A percentile compares a stretch with the other conserved stretches of the same genome.
Evolutionary conservation across 768 basidiomycete genomes (phyloP).

Genomic region (Tricholoma sp.): DNA sequence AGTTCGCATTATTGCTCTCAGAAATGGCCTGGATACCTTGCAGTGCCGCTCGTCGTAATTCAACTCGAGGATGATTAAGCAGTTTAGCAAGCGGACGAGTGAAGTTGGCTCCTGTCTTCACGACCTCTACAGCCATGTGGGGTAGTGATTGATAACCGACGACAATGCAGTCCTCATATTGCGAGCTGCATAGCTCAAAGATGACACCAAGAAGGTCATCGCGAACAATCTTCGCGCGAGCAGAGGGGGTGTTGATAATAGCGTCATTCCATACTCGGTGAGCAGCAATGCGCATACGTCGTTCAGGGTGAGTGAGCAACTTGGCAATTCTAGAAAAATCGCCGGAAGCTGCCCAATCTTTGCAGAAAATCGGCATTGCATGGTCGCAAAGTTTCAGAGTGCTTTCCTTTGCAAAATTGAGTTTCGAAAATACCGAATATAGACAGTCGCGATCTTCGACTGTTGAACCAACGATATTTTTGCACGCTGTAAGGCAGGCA

Average conservation of each 20-base stretch:
- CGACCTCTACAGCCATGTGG: slow-evolving; percentile 12
- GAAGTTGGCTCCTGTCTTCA: slow-evolving; percentile 5
- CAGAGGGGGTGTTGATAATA: slow-evolving; percentile 8
- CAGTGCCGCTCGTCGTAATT: slow-evolving; percentile 12
- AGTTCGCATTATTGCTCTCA: slow-evolving; percentile 8
- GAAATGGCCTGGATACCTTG: slow-evolving; percentile 10
- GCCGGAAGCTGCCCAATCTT: slow-evolving; percentile 12
- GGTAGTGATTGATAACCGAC: slow-evolving; percentile 9
- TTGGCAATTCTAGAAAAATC: slow-evolving; percentile 10
- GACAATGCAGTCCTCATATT: slow-evolving; percentile 10
- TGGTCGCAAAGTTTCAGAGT: slow-evolving; percentile 12
- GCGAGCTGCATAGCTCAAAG: slow-evolving; percentile 14
- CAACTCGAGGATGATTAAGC: slow-evolving; percentile 7
- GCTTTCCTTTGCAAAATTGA: slow-evolving; percentile 16
- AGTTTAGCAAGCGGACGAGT: slow-evolving; percentile 10
- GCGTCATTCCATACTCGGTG: slow-evolving; percentile 12
- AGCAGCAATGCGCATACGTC: slow-evolving; percentile 10
- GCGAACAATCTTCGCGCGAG: slow-evolving; percentile 12
- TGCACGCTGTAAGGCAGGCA: slow-evolving; percentile 13
- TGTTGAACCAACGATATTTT: slow-evolving; percentile 12
- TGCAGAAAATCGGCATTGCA: slow-evolving; percentile 13
- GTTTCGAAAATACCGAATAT: slow-evolving; percentile 9
- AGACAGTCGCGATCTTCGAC: slow-evolving; percentile 12
- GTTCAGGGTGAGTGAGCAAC: slow-evolving; percentile 9
- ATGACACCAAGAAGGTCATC: slow-evolving; percentile 6